Evolutionary conservation across 192 early-diverging fungal genomes (phyloP).

Genomic region (Coemansia sp.): DNA sequence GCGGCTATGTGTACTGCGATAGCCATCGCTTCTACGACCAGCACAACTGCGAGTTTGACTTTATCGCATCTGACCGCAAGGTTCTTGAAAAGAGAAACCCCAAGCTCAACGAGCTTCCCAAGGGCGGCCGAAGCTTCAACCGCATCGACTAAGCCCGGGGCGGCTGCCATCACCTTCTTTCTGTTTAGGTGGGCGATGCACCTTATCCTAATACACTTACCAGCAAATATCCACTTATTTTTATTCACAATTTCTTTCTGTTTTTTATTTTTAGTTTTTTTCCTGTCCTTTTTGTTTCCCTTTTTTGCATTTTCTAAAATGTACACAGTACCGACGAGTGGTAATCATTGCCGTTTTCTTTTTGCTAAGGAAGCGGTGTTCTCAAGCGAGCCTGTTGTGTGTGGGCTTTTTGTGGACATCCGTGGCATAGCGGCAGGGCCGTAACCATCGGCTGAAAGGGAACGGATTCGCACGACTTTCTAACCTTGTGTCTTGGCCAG

Average conservation of each 20-base stretch:
- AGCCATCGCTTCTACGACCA: conserved; percentile 66
- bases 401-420: neutral
- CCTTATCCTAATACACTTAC: neutral
- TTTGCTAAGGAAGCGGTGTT: neutral
- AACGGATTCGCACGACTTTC: neutral
- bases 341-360: neutral
- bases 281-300: conserved; percentile 2
- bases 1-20: conserved; percentile 74
- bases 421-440: neutral
- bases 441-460: too few relatives aligned
- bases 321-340: neutral
- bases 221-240: neutral
- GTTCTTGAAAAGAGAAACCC: conserved; percentile 71
- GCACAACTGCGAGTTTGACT: conserved; percentile 79
- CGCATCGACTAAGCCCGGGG: conserved; percentile 53
- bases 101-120: conserved; percentile 67
- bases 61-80: conserved; percentile 66
- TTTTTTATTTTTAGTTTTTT: conserved; percentile 10
- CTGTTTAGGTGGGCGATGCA: neutral
- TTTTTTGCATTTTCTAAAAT: conserved; percentile 13
- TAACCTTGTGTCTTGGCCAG: neutral
- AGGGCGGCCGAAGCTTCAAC: conserved; percentile 72
- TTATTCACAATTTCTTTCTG: conserved; percentile 2
- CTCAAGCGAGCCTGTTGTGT: neutral
- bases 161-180: neutral